Evolutionary conservation across 2,329 filamentous ascomycete species (phyloP).

Genomic region (Exserohilum rostratum): DNA sequence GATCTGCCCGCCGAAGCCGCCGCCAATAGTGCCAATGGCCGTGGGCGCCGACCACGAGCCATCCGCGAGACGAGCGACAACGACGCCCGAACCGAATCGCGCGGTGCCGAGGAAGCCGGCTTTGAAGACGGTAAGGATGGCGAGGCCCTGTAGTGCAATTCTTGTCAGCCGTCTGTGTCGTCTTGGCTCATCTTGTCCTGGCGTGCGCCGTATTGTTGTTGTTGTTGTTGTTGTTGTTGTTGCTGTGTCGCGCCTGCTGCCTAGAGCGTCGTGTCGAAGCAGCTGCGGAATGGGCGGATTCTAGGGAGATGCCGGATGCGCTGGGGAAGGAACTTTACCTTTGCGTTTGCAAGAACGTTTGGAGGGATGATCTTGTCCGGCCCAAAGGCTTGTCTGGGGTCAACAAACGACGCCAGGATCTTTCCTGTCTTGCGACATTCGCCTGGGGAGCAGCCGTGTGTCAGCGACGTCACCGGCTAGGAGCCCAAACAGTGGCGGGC

Average conservation of each 20-base stretch:
- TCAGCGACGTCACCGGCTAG: slow-evolving; percentile 43
- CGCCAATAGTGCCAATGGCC: slow-evolving; percentile 80
- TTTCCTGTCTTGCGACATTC: slow-evolving; percentile 98
- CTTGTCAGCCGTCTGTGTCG: slow-evolving; percentile 5
- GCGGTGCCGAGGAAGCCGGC: slow-evolving; percentile 84
- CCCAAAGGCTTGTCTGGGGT: slow-evolving; percentile 89
- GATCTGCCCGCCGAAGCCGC: slow-evolving; percentile 84
- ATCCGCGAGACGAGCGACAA: slow-evolving; percentile 78
- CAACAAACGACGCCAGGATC: slow-evolving; percentile 92
- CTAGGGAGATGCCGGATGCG: slow-evolving; percentile 5
- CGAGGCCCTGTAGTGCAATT: slow-evolving; percentile 67
- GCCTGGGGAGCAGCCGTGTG: slow-evolving; percentile 61
- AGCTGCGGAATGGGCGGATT: slow-evolving; percentile 1
- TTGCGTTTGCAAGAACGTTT: slow-evolving; percentile 84
- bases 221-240: no score
- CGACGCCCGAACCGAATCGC: slow-evolving; percentile 80
- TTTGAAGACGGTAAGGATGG: slow-evolving; percentile 85
- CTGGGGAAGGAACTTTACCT: slow-evolving; percentile 61
- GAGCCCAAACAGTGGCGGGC: background rate
- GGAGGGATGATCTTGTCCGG: slow-evolving; percentile 98
- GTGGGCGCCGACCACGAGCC: slow-evolving; percentile 82
- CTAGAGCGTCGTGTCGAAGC: background rate
- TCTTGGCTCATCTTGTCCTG: background rate
- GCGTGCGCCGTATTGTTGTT: no score
- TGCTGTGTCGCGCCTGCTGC: slow-evolving; percentile 1